Base-by-base conservation (phyloP, 805 yeast genomes). In the Starmerella bombicola region DNA sequence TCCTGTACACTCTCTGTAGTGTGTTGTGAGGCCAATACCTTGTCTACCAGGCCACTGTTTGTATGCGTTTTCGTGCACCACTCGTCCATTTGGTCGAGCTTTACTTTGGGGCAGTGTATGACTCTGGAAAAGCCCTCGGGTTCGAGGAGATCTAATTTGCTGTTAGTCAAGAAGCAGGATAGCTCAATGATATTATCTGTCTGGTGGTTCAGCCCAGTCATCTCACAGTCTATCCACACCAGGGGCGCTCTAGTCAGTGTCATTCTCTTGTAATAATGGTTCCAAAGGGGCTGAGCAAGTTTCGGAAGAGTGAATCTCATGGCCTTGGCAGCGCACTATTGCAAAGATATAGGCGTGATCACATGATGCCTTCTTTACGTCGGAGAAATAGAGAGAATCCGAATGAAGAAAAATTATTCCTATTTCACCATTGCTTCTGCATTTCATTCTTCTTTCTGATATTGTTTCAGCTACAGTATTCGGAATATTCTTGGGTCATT, bases 201-300 rank as follows among this genome's bases (percentile, higher is more conserved):
- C 18, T 32, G 24, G n/a, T 77, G 75, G 52, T 88, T 80, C 30
- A 91, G 64, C 0, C 99, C 99, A 0, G 99, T 91, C 98, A 91
- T 91, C 59, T 91, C 98, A 61, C 97, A 91, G 62, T 91, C 98
- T 15, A 91, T 70, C 98, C 98, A 91, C 3, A 91, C 93, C 16
- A 88, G 46, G 2, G 64, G 64, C 18, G 32, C 28, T n/a, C n/a
- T n/a, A n/a, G n/a, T n/a, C n/a, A n/a, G n/a, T 13, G 28, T 24
- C 28, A 24, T 24, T 24, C 28, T 9, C 13, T 13, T 24, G 13
- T 24, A 24, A 24, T 10, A 24, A 10, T 24, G 9, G 28, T 24
- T 24, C 28, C 28, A 24, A 24, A 24, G 12, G 12, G 28, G 28
- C 12, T 24, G 9, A 13, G 13, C 13, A 10, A 24, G 13, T 24